A percentile compares a stretch with the other conserved stretches of the same genome.
Evolutionary conservation across 495 filamentous ascomycete species (phyloP).

Genomic region (Annulohypoxylon maeteangense): DNA sequence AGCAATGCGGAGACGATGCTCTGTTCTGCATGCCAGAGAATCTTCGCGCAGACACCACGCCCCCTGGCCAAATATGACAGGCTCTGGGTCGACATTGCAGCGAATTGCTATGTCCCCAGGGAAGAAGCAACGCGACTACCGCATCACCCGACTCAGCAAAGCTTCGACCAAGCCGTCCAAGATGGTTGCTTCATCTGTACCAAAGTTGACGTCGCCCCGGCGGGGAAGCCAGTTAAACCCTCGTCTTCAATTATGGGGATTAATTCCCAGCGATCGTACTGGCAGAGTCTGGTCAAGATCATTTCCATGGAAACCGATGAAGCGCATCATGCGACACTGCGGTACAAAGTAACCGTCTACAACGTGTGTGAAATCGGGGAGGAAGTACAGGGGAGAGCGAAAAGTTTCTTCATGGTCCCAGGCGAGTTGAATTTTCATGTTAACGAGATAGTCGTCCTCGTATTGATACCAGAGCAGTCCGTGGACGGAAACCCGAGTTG

Average conservation of each 20-base stretch:
- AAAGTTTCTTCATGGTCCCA: not conserved
- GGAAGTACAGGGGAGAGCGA: not conserved
- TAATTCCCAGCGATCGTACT: not conserved
- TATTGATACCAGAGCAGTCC: not conserved
- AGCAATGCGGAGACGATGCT: constrained; percentile 11
- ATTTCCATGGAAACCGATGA: not conserved
- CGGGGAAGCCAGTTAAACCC: not conserved
- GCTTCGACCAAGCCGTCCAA: not conserved
- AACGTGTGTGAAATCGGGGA: not conserved
- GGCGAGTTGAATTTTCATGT: not conserved
- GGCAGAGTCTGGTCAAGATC: not conserved
- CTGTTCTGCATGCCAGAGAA: not conserved
- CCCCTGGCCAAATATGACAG: not conserved
- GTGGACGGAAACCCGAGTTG: not conserved
- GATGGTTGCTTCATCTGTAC: constrained; percentile 3
- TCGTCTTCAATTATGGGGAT: not conserved
- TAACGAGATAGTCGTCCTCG: not conserved
- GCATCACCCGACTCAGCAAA: not conserved
- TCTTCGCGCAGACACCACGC: not conserved
- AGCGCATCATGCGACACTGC: not conserved
- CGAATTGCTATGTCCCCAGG: not conserved
- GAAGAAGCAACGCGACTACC: not conserved
- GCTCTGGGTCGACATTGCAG: not conserved
- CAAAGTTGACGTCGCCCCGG: not conserved
- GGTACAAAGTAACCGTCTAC: not conserved